Percentiles rank a stretch among this genome's conserved stretches.
phyloP scores from a whole-genome alignment of 164 flowering plant genomes.

The Vitis rupestris region DNA sequence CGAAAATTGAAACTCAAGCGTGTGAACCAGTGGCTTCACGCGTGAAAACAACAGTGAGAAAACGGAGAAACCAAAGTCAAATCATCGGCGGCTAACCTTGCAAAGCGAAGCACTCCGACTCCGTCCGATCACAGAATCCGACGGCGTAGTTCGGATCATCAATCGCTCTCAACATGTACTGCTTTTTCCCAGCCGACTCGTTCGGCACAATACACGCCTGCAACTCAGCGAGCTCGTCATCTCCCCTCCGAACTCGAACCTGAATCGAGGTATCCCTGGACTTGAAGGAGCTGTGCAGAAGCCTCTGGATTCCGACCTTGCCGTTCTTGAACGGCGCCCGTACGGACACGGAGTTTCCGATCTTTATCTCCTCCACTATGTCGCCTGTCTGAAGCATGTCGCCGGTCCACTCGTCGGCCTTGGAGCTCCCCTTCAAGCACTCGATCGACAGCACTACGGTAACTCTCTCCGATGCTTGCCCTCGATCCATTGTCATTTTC shows the following conservation, averaged over 20 bases:
- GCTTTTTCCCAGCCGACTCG: conserved; percentile 56
- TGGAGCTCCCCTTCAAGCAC: conserved; percentile 81
- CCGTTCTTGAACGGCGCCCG: conserved; percentile 75
- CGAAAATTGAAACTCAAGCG: too few species aligned
- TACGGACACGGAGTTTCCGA: conserved; percentile 37
- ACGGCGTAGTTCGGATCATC: conserved; percentile 87
- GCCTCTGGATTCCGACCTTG: conserved; percentile 68
- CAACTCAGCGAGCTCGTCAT: conserved; percentile 64
- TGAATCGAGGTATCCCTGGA: conserved; percentile 63
- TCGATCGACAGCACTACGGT: conserved; percentile 66
- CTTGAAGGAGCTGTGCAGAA: conserved; percentile 63
- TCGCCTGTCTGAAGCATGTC: conserved; percentile 92
- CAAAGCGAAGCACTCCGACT: conserved; percentile 65
- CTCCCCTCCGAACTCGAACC: conserved; percentile 76
- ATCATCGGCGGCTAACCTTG: conserved; percentile 50
- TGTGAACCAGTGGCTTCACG: too few species aligned
- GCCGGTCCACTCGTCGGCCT: conserved; percentile 88
- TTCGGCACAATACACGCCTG: conserved; percentile 85
- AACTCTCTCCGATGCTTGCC: conserved; percentile 6
- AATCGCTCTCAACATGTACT: conserved; percentile 72
- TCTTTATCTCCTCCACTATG: conserved; percentile 73
- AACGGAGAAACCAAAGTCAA: background rate
- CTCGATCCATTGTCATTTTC: conserved; percentile 45
- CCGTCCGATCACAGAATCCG: conserved; percentile 80
- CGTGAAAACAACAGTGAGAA: background rate